Percentiles rank a stretch among this genome's conserved stretches.
Conservation (phyloP, 169 alveolate genomes). For the Plasmodium sp. region DNA sequence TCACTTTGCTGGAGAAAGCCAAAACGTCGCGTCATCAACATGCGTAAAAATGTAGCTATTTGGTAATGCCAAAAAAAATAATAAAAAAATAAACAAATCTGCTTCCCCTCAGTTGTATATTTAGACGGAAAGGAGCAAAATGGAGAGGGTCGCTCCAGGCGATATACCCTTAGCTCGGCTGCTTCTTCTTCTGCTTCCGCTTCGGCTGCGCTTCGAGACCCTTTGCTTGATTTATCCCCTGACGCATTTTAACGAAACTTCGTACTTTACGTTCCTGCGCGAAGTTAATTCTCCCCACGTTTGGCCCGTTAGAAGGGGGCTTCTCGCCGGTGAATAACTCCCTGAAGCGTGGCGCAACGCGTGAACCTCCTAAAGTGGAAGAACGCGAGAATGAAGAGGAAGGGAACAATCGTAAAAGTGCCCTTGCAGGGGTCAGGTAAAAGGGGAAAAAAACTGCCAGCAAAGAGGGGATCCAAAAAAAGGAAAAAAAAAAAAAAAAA, state of each 20-base stretch:
- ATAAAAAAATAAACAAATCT: background rate
- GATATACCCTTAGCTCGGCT: background rate
- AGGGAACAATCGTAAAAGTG: background rate
- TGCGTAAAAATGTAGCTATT: background rate
- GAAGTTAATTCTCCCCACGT: background rate
- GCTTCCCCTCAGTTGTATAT: background rate
- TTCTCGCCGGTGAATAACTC: background rate
- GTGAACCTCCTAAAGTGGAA: background rate
- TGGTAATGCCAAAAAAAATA: background rate
- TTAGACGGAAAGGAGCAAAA: background rate
- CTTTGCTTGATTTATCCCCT: background rate
- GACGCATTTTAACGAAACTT: background rate
- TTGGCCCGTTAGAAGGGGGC: background rate
- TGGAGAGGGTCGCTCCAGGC: background rate
- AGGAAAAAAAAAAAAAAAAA: conserved; percentile 1
- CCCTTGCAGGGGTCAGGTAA: background rate
- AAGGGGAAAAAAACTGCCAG: background rate
- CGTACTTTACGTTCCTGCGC: background rate
- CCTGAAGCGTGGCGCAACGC: background rate
- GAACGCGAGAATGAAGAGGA: background rate
- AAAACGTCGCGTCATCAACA: background rate
- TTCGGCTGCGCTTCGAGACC: background rate
- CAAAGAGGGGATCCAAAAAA: background rate
- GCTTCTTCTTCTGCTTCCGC: background rate
- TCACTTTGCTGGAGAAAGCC: background rate